Base-by-base conservation (phyloP, 257 asterid genomes). In the Datura wrightii region DNA sequence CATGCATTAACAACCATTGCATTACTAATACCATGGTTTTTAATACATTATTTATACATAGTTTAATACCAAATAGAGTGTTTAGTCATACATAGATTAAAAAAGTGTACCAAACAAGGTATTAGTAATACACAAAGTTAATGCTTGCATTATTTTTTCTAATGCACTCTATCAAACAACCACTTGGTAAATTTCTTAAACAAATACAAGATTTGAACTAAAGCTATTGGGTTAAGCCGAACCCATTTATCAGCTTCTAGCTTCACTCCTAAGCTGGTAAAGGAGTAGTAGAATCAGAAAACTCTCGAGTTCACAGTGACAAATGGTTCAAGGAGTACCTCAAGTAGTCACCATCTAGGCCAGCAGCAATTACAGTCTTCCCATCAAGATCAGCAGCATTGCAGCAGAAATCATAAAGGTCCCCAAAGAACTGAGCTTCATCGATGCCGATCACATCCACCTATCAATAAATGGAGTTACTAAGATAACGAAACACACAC, bases 301-400 rank as follows among this genome's bases (percentile, higher is more conserved):
- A 5, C n/a, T 66, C 1, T 16, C 13, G n/a, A 19, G 63, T 55
- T 48, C 24, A 34, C 19, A 24, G 60, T 62, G 24, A 39, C 6
- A 52, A 14, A 48, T 55, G 55, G 18, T 58, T 83, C 2, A n/a
- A 74, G 59, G 60, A 76, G 34, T 84, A 94, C 98, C 98, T 94
- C 86, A 92, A 84, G 86, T 95, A 97, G 87, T 95, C 98, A 9
- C 98, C 99, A 83, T 97, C 99, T 86, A 97, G 87, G 48, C 98
- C 98, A 62, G 98, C 97, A 86, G 95, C 91, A 82, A 97, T 89
- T 54, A 97, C 83, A 37, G 94, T 92, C 86, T 97, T 95, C 79
- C 98, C 97, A 84, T 95, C 98, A 39, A 52, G 93, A 85, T 97
- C 98, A 42, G 99, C 99, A 78, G 98, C 98, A 88, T 90, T 80